phyloP scores from a whole-genome alignment of 306 rosid genomes.

The Vachellia pachyceras region DNA sequence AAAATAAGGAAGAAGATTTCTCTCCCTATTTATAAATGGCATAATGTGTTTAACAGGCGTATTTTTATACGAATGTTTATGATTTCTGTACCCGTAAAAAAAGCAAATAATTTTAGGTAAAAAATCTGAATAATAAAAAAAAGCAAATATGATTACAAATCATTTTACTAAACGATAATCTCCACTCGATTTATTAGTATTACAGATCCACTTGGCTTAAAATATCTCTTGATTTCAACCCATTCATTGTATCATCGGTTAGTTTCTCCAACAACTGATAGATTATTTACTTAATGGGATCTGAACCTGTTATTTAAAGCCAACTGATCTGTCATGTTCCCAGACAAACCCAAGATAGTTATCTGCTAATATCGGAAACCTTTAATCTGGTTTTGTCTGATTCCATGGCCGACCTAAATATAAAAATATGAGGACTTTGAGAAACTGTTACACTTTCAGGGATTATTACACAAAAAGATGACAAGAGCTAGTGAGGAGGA shows the following conservation, averaged over 20 bases:
- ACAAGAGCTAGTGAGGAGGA: slow-evolving; percentile 24
- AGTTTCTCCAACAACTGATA: not conserved
- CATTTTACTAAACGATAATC: not conserved
- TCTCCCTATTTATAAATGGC: too few relatives aligned
- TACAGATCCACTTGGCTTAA: not conserved
- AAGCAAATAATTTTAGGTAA: too few relatives aligned
- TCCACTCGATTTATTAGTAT: not conserved
- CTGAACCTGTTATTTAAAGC: slow-evolving; percentile 37
- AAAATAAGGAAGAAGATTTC: too few relatives aligned
- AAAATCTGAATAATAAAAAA: not conserved
- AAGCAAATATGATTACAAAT: not conserved
- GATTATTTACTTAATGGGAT: slow-evolving; percentile 16
- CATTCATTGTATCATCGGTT: not conserved
- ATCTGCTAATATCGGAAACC: slow-evolving; percentile 32
- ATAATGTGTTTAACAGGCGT: too few relatives aligned
- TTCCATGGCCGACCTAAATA: slow-evolving; percentile 7
- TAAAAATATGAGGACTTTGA: not conserved
- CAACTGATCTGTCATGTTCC: slow-evolving; percentile 53
- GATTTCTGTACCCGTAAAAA: too few relatives aligned
- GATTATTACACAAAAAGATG: slow-evolving; percentile 33
- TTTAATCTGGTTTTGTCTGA: not conserved
- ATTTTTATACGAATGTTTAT: too few relatives aligned
- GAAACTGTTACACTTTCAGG: slow-evolving; percentile 3
- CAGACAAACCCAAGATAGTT: slow-evolving; percentile 34
- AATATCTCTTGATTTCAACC: not conserved